Percentiles rank a stretch among this genome's conserved stretches.
Evolutionary conservation across 2,329 filamentous ascomycete species (phyloP).

Genomic region (Aspergillus tanneri): DNA sequence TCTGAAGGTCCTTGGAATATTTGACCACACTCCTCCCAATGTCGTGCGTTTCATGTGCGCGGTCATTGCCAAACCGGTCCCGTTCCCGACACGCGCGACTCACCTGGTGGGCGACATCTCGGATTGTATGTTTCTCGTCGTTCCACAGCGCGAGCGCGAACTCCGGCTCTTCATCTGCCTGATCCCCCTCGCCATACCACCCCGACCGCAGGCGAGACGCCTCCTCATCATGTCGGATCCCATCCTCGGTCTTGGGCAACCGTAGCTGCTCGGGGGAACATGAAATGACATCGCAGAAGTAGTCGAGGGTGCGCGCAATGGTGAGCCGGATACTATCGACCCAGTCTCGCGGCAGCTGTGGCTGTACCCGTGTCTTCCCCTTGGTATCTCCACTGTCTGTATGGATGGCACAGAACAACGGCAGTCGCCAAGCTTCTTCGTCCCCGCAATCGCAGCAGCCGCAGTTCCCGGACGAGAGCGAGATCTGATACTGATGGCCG

Average conservation of each 20-base stretch:
- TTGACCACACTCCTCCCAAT: constrained; percentile 83
- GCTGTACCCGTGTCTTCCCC: constrained; percentile 56
- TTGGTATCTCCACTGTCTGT: constrained; percentile 60
- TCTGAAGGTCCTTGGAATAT: constrained; percentile 68
- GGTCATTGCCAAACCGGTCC: constrained; percentile 64
- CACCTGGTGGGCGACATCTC: constrained; percentile 86
- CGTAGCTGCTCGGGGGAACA: constrained; percentile 95
- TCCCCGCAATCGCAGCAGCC: constrained; percentile 98
- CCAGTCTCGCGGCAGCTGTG: constrained; percentile 71
- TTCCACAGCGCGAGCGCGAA: constrained; percentile 93
- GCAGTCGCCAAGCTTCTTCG: constrained; percentile 85
- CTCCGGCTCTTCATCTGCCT: constrained; percentile 64
- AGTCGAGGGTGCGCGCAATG: constrained; percentile 81
- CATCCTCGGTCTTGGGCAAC: constrained; percentile 76
- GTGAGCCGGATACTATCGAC: constrained; percentile 78
- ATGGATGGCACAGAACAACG: constrained; percentile 86
- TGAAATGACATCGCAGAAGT: constrained; percentile 95
- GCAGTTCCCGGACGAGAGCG: constrained; percentile 83
- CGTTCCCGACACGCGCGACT: constrained; percentile 80
- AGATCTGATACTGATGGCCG: constrained; percentile 87
- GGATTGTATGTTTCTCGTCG: constrained; percentile 95
- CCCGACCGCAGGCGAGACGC: constrained; percentile 72
- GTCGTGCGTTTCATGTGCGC: constrained; percentile 85
- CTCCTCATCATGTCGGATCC: constrained; percentile 77
- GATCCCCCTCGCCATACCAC: constrained; percentile 67